Conservation (phyloP, 768 basidiomycete species). For the Nidularia pulvinata region DNA sequence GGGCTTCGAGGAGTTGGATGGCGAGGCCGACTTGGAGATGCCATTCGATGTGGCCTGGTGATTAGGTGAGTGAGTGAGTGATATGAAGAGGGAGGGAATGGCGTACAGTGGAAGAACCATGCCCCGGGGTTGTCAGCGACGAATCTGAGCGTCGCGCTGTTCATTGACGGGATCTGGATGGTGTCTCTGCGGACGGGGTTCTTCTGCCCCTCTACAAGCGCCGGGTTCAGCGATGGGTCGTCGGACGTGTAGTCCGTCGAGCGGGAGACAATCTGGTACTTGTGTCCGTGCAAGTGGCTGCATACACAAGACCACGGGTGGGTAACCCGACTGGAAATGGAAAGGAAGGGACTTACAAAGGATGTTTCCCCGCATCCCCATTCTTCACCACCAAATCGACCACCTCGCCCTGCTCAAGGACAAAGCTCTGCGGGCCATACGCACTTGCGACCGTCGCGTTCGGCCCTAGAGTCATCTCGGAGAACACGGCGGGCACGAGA, state of each 20-base stretch:
- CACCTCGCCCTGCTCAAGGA: conserved; percentile 74
- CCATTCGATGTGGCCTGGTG: conserved; percentile 82
- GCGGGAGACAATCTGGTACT: conserved; percentile 78
- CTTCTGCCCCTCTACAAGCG: conserved; percentile 69
- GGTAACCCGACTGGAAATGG: neutral
- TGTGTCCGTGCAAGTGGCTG: conserved; percentile 93
- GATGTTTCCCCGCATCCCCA: conserved; percentile 74
- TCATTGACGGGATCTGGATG: conserved; percentile 66
- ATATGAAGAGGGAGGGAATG: neutral
- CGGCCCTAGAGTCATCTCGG: conserved; percentile 71
- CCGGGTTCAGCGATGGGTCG: conserved; percentile 81
- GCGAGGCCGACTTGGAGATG: conserved; percentile 86
- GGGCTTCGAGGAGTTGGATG: conserved; percentile 82
- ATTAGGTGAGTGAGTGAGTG: neutral
- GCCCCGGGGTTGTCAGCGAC: conserved; percentile 92
- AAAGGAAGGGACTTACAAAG: conserved; percentile 57
- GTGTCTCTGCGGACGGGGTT: conserved; percentile 97
- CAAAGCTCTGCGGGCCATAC: conserved; percentile 81
- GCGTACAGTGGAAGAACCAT: conserved; percentile 83
- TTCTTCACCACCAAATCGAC: conserved; percentile 81
- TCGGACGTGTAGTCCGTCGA: conserved; percentile 67
- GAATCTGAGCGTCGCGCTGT: conserved; percentile 74
- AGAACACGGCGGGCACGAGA: conserved; percentile 76
- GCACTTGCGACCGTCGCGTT: conserved; percentile 67
- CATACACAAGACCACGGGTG: neutral